phyloP scores from a whole-genome alignment of 768 basidiomycete species.

The Amanita pseudoporphyria region DNA sequence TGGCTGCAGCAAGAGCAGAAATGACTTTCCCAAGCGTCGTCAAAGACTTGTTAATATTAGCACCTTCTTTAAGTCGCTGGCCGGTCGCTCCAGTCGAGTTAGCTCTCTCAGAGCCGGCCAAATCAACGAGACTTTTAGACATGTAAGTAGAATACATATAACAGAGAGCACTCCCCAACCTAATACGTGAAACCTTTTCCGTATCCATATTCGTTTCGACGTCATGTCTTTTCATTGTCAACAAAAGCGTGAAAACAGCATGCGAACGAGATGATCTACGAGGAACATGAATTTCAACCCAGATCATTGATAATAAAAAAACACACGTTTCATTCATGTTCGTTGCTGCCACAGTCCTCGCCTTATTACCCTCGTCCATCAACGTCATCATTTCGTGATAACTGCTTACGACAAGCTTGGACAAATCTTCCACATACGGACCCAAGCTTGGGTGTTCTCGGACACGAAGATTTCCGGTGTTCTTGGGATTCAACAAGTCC shows the following conservation, averaged over 20 bases:
- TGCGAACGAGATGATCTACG: constrained; percentile 89
- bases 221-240: constrained; percentile 90
- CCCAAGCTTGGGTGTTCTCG: constrained; percentile 94
- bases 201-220: constrained; percentile 79
- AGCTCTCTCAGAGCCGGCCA: constrained; percentile 94
- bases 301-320: background rate
- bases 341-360: constrained; percentile 95
- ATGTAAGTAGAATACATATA: constrained; percentile 5
- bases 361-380: constrained; percentile 99
- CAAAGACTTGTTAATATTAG: constrained; percentile 97
- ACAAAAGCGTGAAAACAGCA: constrained; percentile 92
- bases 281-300: constrained; percentile 1
- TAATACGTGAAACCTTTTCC: constrained; percentile 98
- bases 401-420: constrained; percentile 82
- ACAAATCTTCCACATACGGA: constrained; percentile 98
- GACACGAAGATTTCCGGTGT: constrained; percentile 90
- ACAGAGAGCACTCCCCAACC: constrained; percentile 29
- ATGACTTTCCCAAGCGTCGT: constrained; percentile 99
- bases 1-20: constrained; percentile 73
- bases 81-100: constrained; percentile 98
- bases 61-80: constrained; percentile 92
- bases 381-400: constrained; percentile 98
- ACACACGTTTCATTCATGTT: constrained; percentile 98
- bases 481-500: constrained; percentile 95
- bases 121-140: constrained; percentile 72